Conservation (phyloP, 257 asterid genomes). For the Plantago elongata region DNA sequence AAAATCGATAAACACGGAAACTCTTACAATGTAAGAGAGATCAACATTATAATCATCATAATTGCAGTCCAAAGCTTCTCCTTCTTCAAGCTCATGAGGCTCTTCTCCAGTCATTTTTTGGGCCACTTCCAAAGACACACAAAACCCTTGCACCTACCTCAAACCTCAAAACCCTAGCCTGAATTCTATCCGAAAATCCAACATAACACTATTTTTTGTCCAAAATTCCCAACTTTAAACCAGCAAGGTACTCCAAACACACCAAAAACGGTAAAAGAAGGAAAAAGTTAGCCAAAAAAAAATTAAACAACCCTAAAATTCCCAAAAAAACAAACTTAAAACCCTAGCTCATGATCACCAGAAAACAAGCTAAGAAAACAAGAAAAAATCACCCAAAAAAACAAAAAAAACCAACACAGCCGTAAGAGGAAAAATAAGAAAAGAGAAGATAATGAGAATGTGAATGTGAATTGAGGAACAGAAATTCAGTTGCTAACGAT, state of each 20-base stretch:
- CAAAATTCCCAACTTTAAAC: constrained; percentile 33
- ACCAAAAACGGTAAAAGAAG: not conserved
- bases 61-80: constrained; percentile 50
- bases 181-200: constrained; percentile 71
- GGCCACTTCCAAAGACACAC: constrained; percentile 36
- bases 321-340: no score
- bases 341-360: no score
- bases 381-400: no score
- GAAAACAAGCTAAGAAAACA: no score
- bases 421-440: no score
- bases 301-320: no score
- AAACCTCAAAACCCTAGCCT: constrained; percentile 42
- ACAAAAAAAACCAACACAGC: no score
- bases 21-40: constrained; percentile 89
- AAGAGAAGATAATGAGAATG: no score
- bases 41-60: constrained; percentile 72
- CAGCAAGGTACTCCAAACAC: constrained; percentile 36
- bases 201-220: constrained; percentile 40
- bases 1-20: not conserved
- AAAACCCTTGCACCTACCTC: constrained; percentile 33
- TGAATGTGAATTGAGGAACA: no score
- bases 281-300: no score
- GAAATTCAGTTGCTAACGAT: no score
- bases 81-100: constrained; percentile 71
- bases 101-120: constrained; percentile 45